These are phyloP conservation scores for Colletotrichum magnum DNA, from an alignment of 2,329 filamentous ascomycete genomes.

Conservation along the genomic window DNA sequence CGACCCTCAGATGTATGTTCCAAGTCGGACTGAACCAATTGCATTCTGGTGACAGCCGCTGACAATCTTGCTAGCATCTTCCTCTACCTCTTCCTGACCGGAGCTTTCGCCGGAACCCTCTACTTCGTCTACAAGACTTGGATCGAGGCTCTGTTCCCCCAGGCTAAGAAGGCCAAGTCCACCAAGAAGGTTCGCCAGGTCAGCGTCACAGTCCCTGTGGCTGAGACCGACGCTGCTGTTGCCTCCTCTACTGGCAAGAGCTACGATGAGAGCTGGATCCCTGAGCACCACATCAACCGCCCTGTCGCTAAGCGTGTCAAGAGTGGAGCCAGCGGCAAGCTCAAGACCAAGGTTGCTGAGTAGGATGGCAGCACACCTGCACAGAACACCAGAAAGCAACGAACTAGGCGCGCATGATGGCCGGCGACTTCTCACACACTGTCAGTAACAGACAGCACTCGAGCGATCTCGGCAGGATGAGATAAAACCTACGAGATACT, in stretches of 20 bases:
- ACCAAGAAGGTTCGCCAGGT: slow-evolving; percentile 77
- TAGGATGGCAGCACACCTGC: slow-evolving; percentile 24
- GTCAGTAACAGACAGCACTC: neutral
- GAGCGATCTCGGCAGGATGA: neutral
- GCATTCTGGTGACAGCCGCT: slow-evolving; percentile 62
- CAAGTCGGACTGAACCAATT: neutral
- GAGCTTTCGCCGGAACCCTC: slow-evolving; percentile 81
- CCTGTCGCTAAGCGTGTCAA: slow-evolving; percentile 80
- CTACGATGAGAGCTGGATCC: slow-evolving; percentile 96
- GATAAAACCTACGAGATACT: neutral
- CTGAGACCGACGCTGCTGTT: slow-evolving; percentile 79
- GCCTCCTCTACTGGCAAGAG: slow-evolving; percentile 77
- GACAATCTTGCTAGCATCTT: slow-evolving; percentile 78
- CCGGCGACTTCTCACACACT: neutral
- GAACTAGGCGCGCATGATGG: slow-evolving; percentile 26
- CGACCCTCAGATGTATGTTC: slow-evolving; percentile 91
- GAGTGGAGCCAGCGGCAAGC: slow-evolving; percentile 66
- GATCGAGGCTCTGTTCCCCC: slow-evolving; percentile 95
- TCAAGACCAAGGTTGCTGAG: slow-evolving; percentile 40
- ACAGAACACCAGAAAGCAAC: slow-evolving; percentile 1
- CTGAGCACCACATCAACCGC: slow-evolving; percentile 88
- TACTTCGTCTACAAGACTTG: slow-evolving; percentile 99
- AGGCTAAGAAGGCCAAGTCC: slow-evolving; percentile 78
- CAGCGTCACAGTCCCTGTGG: slow-evolving; percentile 72
- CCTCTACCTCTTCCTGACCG: slow-evolving; percentile 92